Conservation (phyloP, 2,329 filamentous ascomycete genomes). For the Fusarium sp. region DNA sequence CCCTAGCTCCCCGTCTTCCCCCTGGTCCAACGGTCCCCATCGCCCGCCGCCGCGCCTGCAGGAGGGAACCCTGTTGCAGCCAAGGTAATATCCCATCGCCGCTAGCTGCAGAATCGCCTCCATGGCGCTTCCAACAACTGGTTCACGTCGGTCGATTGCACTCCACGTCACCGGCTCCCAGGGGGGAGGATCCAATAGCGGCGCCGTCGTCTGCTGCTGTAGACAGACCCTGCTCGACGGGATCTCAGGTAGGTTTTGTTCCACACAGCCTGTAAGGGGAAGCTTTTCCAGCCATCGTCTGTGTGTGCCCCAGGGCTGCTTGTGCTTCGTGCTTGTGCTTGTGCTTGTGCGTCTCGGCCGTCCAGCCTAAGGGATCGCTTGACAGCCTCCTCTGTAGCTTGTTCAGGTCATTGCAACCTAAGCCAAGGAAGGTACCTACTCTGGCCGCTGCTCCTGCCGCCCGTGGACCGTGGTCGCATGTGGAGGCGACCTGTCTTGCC, state of each 20-base stretch:
- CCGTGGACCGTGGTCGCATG: constrained; percentile 39
- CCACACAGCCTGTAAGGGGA: constrained; percentile 39
- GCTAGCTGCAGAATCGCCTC: constrained; percentile 45
- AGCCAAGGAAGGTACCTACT: not conserved
- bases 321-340: constrained; percentile 24
- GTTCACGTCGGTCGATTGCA: constrained; percentile 33
- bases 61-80: constrained; percentile 47
- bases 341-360: too few species aligned
- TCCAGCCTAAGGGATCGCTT: constrained; percentile 2
- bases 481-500: constrained; percentile 38
- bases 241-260: not conserved
- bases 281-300: constrained; percentile 9
- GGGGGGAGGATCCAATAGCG: constrained; percentile 5
- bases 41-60: constrained; percentile 40
- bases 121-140: constrained; percentile 45
- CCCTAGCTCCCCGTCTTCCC: constrained; percentile 16
- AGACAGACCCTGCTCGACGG: constrained; percentile 1
- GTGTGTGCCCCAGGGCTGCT: constrained; percentile 28
- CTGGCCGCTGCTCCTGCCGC: constrained; percentile 37
- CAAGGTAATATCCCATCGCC: constrained; percentile 47
- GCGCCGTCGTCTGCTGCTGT: constrained; percentile 3
- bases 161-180: constrained; percentile 35
- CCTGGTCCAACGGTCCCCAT: constrained; percentile 35
- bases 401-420: constrained; percentile 17
- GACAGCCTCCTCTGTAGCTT: constrained; percentile 28